These are phyloP conservation scores for Rosa persica DNA, from an alignment of 306 rosid species.

Conservation along the genomic window DNA sequence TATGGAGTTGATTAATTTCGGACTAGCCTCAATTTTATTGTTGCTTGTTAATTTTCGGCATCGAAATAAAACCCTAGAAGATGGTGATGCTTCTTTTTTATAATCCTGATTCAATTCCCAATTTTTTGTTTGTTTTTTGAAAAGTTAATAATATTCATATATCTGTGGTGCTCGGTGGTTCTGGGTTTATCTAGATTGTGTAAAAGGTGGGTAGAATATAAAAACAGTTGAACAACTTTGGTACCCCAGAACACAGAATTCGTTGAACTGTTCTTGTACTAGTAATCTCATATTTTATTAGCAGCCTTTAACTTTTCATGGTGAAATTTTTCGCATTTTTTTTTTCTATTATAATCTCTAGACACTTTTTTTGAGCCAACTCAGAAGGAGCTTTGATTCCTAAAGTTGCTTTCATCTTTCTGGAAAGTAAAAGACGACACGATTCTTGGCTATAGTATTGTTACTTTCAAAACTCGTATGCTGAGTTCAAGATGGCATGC, in stretches of 20 bases:
- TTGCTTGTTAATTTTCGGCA: not conserved
- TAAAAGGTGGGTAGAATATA: not conserved
- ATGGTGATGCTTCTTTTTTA: too few relatives aligned
- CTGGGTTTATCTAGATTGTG: not conserved
- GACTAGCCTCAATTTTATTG: not conserved
- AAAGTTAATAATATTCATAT: not conserved
- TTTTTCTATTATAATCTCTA: too few relatives aligned
- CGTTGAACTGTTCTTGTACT: not conserved
- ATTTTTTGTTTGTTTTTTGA: not conserved
- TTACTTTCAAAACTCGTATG: not conserved
- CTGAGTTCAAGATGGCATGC: not conserved
- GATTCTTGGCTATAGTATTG: not conserved
- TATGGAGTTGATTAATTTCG: not conserved
- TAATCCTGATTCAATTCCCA: not conserved
- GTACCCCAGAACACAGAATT: not conserved
- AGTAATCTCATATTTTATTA: too few relatives aligned
- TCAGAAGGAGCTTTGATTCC: too few relatives aligned
- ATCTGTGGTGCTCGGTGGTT: not conserved
- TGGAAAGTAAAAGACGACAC: not conserved
- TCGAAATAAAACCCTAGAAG: not conserved
- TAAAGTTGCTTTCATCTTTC: not conserved
- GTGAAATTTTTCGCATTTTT: too few relatives aligned
- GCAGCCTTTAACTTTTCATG: too few relatives aligned
- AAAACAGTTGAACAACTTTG: not conserved
- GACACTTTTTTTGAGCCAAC: not conserved